Conservation (phyloP, 2,329 filamentous ascomycete species). For the Epichloe brachyelytri region DNA sequence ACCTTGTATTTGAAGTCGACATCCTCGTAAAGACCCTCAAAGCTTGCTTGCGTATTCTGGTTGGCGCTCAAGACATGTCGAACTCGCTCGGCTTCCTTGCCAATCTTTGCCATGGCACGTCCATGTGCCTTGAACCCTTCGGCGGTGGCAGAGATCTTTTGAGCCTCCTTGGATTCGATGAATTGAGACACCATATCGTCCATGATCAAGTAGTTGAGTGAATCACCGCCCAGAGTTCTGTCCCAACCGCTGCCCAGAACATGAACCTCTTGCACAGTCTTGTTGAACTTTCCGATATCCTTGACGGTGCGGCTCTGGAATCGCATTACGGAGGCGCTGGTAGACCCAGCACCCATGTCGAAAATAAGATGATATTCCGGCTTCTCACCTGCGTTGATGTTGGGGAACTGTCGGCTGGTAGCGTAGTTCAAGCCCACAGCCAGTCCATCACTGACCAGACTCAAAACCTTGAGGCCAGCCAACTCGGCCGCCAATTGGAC, state of each 20-base stretch:
- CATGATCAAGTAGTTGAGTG: slow-evolving; percentile 75
- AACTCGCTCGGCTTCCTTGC: slow-evolving; percentile 78
- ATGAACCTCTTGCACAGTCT: slow-evolving; percentile 91
- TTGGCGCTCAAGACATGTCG: slow-evolving; percentile 92
- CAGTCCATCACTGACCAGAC: slow-evolving; percentile 76
- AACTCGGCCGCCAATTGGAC: slow-evolving; percentile 74
- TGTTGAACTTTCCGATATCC: slow-evolving; percentile 86
- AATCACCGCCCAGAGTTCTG: slow-evolving; percentile 75
- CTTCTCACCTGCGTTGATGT: slow-evolving; percentile 66
- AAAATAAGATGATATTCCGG: slow-evolving; percentile 89
- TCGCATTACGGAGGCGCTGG: slow-evolving; percentile 76
- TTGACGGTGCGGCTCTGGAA: slow-evolving; percentile 87
- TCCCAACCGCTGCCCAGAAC: slow-evolving; percentile 84
- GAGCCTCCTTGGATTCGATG: slow-evolving; percentile 52
- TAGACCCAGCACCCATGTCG: slow-evolving; percentile 94
- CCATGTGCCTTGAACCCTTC: slow-evolving; percentile 61
- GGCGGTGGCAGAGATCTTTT: slow-evolving; percentile 48
- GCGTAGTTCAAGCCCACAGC: slow-evolving; percentile 94
- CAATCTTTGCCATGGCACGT: slow-evolving; percentile 76
- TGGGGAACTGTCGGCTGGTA: slow-evolving; percentile 79
- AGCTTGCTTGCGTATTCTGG: slow-evolving; percentile 62
- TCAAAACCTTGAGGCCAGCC: slow-evolving; percentile 75
- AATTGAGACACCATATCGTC: slow-evolving; percentile 81
- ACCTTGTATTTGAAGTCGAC: slow-evolving; percentile 91
- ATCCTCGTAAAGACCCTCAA: slow-evolving; percentile 85